Conservation (phyloP, 208 protist genomes). For the Borovskyia barvae region DNA sequence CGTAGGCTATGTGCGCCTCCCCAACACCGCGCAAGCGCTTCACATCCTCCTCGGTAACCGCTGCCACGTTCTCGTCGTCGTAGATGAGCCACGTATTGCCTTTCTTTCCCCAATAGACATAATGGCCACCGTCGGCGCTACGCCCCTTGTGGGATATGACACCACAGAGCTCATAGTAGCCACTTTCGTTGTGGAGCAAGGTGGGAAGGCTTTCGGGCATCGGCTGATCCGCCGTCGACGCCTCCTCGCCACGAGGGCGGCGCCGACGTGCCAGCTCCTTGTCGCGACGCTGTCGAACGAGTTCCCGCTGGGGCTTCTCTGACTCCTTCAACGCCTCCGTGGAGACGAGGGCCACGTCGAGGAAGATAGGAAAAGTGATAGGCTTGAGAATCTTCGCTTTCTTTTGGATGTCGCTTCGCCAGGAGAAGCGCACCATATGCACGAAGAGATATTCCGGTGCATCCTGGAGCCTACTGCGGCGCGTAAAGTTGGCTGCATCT, state of each 20-base stretch:
- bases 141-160: slow-evolving; percentile 92
- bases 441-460: slow-evolving; percentile 87
- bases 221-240: slow-evolving; percentile 3
- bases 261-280: slow-evolving; percentile 53
- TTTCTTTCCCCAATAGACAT: slow-evolving; percentile 91
- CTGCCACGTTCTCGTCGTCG: slow-evolving; percentile 71
- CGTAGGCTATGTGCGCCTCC: slow-evolving; percentile 84
- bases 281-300: slow-evolving; percentile 48
- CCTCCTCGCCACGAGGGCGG: slow-evolving; percentile 15
- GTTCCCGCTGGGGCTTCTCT: slow-evolving; percentile 34
- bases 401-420: slow-evolving; percentile 73
- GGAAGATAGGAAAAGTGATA: slow-evolving; percentile 75
- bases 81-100: slow-evolving; percentile 64
- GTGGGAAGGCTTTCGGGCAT: slow-evolving; percentile 19
- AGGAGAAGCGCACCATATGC: slow-evolving; percentile 91
- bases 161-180: slow-evolving; percentile 89
- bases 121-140: slow-evolving; percentile 88
- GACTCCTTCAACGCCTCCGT: slow-evolving; percentile 53
- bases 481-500: slow-evolving; percentile 47
- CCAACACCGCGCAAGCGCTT: slow-evolving; percentile 69
- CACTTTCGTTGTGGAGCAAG: slow-evolving; percentile 48
- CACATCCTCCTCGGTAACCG: slow-evolving; percentile 74
- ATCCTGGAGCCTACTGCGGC: slow-evolving; percentile 41
- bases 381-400: slow-evolving; percentile 88
- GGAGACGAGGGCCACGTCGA: slow-evolving; percentile 57